phyloP scores from a whole-genome alignment of 140 eudicot species.

The Senecio squalidus region DNA sequence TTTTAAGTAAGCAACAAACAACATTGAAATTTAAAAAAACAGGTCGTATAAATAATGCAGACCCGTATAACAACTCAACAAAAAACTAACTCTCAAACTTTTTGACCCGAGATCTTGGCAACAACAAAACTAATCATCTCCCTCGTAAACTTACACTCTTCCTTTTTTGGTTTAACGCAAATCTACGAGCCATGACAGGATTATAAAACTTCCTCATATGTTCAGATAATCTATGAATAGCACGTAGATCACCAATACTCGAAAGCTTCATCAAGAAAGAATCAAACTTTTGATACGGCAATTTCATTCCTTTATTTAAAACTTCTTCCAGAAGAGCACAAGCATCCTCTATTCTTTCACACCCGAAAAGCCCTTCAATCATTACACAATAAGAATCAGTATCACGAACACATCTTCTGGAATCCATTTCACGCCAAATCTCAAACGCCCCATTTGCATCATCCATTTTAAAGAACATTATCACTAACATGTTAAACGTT shows the following conservation, averaged over 20 bases:
- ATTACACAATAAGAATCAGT: conserved; percentile 67
- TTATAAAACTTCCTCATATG: conserved; percentile 90
- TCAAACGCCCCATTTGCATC: conserved; percentile 66
- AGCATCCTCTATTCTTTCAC: conserved; percentile 50
- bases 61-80: too few species aligned
- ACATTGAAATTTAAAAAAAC: not conserved
- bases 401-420: conserved; percentile 52
- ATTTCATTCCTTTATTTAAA: conserved; percentile 57
- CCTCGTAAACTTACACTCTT: conserved; percentile 70
- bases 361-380: conserved; percentile 85
- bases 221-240: conserved; percentile 66
- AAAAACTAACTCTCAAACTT: too few species aligned
- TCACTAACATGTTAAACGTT: conserved; percentile 67
- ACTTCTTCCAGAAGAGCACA: conserved; percentile 62
- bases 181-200: conserved; percentile 93
- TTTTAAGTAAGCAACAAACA: not conserved
- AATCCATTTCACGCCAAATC: conserved; percentile 75
- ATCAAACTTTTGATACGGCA: conserved; percentile 75
- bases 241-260: conserved; percentile 55
- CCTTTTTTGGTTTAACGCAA: conserved; percentile 62
- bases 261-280: conserved; percentile 63
- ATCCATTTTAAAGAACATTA: conserved; percentile 55
- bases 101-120: too few species aligned
- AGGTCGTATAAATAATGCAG: not conserved
- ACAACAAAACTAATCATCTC: conserved; percentile 26